phyloP scores from a whole-genome alignment of 371 early-diverging fungal species.

The Umbelopsis sp. region DNA sequence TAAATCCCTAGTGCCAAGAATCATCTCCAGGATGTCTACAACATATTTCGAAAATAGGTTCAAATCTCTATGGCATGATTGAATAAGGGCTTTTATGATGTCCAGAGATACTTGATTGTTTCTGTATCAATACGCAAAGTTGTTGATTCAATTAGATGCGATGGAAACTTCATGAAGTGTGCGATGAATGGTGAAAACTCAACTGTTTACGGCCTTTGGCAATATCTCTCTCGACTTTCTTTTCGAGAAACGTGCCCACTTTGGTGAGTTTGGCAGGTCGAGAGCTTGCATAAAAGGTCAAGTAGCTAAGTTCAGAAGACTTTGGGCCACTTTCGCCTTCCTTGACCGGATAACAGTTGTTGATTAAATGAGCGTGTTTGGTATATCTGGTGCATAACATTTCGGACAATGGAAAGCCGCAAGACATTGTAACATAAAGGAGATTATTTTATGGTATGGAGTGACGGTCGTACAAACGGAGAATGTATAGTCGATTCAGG shows the following conservation, averaged over 20 bases:
- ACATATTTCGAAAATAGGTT: constrained; percentile 82
- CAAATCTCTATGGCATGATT: constrained; percentile 74
- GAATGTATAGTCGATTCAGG: constrained; percentile 15
- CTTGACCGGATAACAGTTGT: constrained; percentile 88
- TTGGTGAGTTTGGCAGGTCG: constrained; percentile 93
- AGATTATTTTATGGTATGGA: background rate
- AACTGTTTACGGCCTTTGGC: constrained; percentile 65
- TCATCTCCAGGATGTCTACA: constrained; percentile 56
- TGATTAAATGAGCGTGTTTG: constrained; percentile 92
- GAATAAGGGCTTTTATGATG: constrained; percentile 75
- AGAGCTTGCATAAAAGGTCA: constrained; percentile 87
- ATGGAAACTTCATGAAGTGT: background rate
- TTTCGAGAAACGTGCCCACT: constrained; percentile 85
- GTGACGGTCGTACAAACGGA: constrained; percentile 13
- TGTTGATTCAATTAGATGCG: background rate
- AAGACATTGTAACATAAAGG: constrained; percentile 17
- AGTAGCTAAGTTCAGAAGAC: constrained; percentile 84
- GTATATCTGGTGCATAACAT: constrained; percentile 51
- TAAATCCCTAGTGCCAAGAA: constrained; percentile 57
- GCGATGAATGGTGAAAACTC: background rate
- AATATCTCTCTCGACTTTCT: constrained; percentile 71
- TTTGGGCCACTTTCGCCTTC: constrained; percentile 83
- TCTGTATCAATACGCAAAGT: constrained; percentile 24
- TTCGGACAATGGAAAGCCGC: constrained; percentile 3
- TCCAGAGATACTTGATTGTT: constrained; percentile 61